These are phyloP conservation scores for Inonotus obliquus DNA, from an alignment of 1,284 basidiomycete species.

Conservation along the genomic window DNA sequence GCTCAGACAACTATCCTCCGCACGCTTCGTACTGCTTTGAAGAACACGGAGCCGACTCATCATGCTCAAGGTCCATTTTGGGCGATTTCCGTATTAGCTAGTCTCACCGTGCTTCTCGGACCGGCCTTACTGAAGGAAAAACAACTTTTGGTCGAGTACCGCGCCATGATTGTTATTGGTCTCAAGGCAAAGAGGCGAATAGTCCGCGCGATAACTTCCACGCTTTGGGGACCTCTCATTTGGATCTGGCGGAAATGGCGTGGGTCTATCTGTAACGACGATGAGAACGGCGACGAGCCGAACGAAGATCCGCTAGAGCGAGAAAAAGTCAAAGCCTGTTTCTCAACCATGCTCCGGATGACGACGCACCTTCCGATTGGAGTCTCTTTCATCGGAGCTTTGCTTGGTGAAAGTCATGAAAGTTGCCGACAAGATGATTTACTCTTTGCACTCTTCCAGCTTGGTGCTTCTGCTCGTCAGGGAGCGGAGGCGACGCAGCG, in stretches of 20 bases:
- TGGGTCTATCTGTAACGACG: neutral
- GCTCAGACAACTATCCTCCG: slow-evolving; percentile 48
- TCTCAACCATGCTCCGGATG: slow-evolving; percentile 8
- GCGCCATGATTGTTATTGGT: slow-evolving; percentile 46
- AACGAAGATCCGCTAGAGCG: slow-evolving; percentile 22
- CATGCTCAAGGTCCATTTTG: slow-evolving; percentile 70
- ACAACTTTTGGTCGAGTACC: slow-evolving; percentile 43
- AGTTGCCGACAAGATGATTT: slow-evolving; percentile 9
- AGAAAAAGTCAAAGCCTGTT: slow-evolving; percentile 20
- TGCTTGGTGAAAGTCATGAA: slow-evolving; percentile 1
- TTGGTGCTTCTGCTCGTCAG: neutral
- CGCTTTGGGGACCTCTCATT: slow-evolving; percentile 51
- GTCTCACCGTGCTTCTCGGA: slow-evolving; percentile 57
- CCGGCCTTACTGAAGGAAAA: slow-evolving; percentile 44
- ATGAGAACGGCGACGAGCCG: slow-evolving; percentile 29
- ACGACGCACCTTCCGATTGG: slow-evolving; percentile 22
- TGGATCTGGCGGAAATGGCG: slow-evolving; percentile 62
- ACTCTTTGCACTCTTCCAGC: slow-evolving; percentile 2
- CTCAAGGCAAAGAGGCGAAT: slow-evolving; percentile 56
- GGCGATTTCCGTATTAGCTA: slow-evolving; percentile 60
- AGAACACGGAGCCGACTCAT: slow-evolving; percentile 46
- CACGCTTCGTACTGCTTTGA: slow-evolving; percentile 58
- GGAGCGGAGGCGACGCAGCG: slow-evolving; percentile 10
- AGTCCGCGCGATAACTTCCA: slow-evolving; percentile 51
- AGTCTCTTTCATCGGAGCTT: slow-evolving; percentile 8